These are phyloP conservation scores for Capsella rubella DNA, from an alignment of 441 rosid genomes.

Conservation along the genomic window DNA sequence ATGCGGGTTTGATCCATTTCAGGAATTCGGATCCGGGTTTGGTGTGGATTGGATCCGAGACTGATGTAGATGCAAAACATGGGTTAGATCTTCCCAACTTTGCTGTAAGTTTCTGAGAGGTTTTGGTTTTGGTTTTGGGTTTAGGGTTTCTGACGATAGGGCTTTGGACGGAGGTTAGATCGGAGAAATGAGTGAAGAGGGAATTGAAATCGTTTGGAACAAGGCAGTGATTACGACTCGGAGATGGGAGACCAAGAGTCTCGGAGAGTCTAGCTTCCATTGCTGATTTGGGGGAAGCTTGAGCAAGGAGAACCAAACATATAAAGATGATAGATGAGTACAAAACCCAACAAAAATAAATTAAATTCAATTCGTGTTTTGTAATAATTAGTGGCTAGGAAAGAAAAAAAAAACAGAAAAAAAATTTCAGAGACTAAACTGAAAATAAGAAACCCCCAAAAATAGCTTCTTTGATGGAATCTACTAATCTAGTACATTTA, in stretches of 20 bases:
- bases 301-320: slow-evolving; percentile 1
- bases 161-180: slow-evolving; percentile 42
- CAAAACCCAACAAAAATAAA: no score
- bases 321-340: neutral
- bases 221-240: slow-evolving; percentile 42
- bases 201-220: slow-evolving; percentile 48
- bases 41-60: slow-evolving; percentile 23
- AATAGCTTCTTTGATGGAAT: no score
- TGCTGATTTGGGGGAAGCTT: slow-evolving; percentile 10
- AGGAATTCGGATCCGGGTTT: slow-evolving; percentile 41
- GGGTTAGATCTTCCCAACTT: slow-evolving; percentile 36
- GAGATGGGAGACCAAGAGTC: slow-evolving; percentile 59
- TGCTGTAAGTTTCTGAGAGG: slow-evolving; percentile 7
- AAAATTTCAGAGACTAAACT: no score
- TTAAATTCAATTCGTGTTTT: no score
- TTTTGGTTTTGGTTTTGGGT: slow-evolving; percentile 25
- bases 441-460: no score
- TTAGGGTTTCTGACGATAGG: slow-evolving; percentile 33
- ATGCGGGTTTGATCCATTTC: slow-evolving; percentile 59
- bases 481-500: no score
- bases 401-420: no score
- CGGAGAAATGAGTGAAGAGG: slow-evolving; percentile 49
- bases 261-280: slow-evolving; percentile 74
- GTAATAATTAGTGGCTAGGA: no score
- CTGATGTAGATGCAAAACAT: slow-evolving; percentile 42